Evolutionary conservation across 2,329 filamentous ascomycete species (phyloP).

Genomic region (Penicillium sp.): DNA sequence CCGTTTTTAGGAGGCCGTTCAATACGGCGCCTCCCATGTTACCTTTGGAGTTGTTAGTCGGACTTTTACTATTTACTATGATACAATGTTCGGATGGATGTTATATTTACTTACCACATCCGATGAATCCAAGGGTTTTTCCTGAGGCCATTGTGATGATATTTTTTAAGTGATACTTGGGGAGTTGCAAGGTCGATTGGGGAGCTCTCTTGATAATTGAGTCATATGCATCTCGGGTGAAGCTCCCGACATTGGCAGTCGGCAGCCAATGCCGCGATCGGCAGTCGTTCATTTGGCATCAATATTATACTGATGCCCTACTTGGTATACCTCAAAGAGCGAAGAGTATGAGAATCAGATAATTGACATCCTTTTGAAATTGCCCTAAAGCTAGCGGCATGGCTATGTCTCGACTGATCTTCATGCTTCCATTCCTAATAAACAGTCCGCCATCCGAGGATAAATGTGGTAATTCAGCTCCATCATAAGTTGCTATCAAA

Average conservation of each 20-base stretch:
- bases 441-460: no score
- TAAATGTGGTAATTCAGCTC: no score
- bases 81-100: neutral
- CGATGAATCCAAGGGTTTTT: constrained; percentile 21
- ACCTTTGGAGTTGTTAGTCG: constrained; percentile 24
- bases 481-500: no score
- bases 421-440: no score
- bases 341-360: no score
- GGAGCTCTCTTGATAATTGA: neutral
- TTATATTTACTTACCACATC: constrained; percentile 16
- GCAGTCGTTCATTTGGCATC: neutral
- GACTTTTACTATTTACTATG: neutral
- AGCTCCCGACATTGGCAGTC: neutral
- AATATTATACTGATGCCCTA: no score
- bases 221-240: neutral
- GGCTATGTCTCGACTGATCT: no score
- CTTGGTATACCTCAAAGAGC: no score
- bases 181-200: neutral
- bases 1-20: constrained; percentile 30
- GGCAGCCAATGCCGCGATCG: neutral
- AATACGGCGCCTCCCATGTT: constrained; percentile 41
- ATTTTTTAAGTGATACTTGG: neutral
- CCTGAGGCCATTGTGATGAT: constrained; percentile 11
- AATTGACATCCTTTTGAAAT: no score
- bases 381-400: no score